phyloP scores from a whole-genome alignment of 1,284 basidiomycete species.

The Trichosporon ovoides region DNA sequence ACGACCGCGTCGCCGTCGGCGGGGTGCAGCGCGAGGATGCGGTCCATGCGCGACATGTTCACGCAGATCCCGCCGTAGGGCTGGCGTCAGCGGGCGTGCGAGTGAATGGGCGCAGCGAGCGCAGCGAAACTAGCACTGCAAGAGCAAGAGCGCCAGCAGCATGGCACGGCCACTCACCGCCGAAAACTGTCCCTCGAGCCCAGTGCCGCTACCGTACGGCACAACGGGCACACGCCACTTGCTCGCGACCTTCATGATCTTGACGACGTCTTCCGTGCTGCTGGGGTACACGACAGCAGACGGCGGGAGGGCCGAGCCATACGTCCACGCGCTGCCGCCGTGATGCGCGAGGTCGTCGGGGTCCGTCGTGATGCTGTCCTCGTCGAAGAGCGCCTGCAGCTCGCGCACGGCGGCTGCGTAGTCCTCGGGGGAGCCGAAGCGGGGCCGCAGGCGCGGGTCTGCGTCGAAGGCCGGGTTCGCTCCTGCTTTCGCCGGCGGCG shows the following conservation, averaged over 20 bases:
- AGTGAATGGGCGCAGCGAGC: too few relatives aligned
- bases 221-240: conserved; percentile 36
- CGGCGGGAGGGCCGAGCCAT: conserved; percentile 13
- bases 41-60: conserved; percentile 75
- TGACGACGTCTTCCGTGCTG: conserved; percentile 35
- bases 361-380: conserved; percentile 13
- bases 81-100: not conserved
- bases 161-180: conserved; percentile 9
- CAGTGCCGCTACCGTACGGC: conserved; percentile 38
- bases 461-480: conserved; percentile 1
- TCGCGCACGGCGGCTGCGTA: conserved; percentile 12
- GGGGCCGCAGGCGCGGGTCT: not conserved
- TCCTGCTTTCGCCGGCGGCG: not conserved
- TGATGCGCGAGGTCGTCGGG: conserved; percentile 9
- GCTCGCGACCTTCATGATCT: conserved; percentile 31
- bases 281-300: conserved; percentile 28
- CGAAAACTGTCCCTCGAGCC: conserved; percentile 36
- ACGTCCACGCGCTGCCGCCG: conserved; percentile 10
- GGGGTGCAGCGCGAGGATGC: conserved; percentile 60
- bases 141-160: too few relatives aligned
- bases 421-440: conserved; percentile 13
- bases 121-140: too few relatives aligned
- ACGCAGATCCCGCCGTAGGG: conserved; percentile 68
- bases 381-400: conserved; percentile 9
- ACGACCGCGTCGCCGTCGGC: conserved; percentile 73